phyloP scores from a whole-genome alignment of 331 rosid genomes.

The Quercus tomentella region DNA sequence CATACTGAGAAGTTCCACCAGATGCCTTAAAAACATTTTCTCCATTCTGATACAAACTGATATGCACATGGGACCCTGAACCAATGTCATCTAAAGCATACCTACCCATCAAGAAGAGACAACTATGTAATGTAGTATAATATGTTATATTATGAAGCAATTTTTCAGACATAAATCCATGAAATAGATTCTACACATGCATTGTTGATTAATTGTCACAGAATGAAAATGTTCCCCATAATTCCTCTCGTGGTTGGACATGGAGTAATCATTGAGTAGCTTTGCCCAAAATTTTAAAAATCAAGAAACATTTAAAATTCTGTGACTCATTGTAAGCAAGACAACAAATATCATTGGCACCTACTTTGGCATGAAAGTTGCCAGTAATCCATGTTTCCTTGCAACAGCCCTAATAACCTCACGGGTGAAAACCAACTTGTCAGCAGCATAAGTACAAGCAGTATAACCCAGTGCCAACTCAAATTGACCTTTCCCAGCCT shows the following conservation, averaged over 20 bases:
- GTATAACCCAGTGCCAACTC: conserved; percentile 62
- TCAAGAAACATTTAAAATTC: background rate
- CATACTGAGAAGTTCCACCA: conserved; percentile 51
- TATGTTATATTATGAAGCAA: background rate
- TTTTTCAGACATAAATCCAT: background rate
- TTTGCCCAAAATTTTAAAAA: background rate
- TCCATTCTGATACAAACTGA: conserved; percentile 78
- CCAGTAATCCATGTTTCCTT: conserved; percentile 77
- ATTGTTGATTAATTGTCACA: background rate
- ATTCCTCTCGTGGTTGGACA: background rate
- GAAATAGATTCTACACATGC: background rate
- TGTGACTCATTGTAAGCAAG: background rate
- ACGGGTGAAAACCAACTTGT: conserved; percentile 65
- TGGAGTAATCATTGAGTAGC: background rate
- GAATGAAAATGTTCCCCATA: background rate
- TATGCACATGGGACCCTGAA: conserved; percentile 88
- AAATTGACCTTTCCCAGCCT: conserved; percentile 88
- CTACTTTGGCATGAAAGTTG: conserved; percentile 92
- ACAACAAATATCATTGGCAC: conserved; percentile 14
- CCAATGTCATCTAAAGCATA: conserved; percentile 71
- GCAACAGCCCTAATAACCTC: conserved; percentile 71
- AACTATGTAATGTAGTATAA: conserved; percentile 8
- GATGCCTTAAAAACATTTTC: conserved; percentile 74
- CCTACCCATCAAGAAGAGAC: conserved; percentile 46
- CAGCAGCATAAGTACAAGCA: conserved; percentile 59